Evolutionary conservation across 805 yeast species (phyloP).

Genomic region (Zygosaccharomyces pseudorouxii): DNA sequence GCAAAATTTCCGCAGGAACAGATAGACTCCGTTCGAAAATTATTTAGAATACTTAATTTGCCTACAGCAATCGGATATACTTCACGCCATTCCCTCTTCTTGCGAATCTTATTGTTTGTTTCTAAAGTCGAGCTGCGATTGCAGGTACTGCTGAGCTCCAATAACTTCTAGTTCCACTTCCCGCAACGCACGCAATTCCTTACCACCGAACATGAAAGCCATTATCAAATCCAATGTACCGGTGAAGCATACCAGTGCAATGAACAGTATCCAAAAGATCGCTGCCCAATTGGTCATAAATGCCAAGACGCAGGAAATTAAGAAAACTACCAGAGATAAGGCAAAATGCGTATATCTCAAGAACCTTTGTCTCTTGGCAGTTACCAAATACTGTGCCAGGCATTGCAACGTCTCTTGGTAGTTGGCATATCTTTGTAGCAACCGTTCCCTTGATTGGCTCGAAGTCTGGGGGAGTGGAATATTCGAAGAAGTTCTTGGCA

Average conservation of each 20-base stretch:
- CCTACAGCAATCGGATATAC: background rate
- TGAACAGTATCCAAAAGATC: slow-evolving; percentile 56
- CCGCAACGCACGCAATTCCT: slow-evolving; percentile 69
- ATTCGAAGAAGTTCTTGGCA: slow-evolving; percentile 13
- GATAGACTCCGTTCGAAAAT: background rate
- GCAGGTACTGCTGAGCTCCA: slow-evolving; percentile 27
- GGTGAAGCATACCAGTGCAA: slow-evolving; percentile 52
- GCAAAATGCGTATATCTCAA: slow-evolving; percentile 68
- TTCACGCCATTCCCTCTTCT: background rate
- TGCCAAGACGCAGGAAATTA: slow-evolving; percentile 52
- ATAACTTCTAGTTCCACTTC: slow-evolving; percentile 73
- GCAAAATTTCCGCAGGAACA: background rate
- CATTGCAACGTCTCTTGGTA: slow-evolving; percentile 49
- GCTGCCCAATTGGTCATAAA: slow-evolving; percentile 69
- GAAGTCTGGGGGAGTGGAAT: slow-evolving; percentile 4
- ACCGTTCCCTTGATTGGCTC: slow-evolving; percentile 10
- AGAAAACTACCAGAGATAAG: slow-evolving; percentile 45
- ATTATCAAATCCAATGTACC: slow-evolving; percentile 76
- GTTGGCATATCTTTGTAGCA: slow-evolving; percentile 20
- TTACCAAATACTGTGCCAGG: slow-evolving; percentile 46
- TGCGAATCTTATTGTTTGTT: background rate
- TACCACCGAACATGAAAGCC: slow-evolving; percentile 71
- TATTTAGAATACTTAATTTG: background rate
- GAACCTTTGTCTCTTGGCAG: slow-evolving; percentile 52
- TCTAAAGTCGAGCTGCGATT: slow-evolving; percentile 9